phyloP scores from a whole-genome alignment of 345 rosid genomes.

The Gossypium stocksii region DNA sequence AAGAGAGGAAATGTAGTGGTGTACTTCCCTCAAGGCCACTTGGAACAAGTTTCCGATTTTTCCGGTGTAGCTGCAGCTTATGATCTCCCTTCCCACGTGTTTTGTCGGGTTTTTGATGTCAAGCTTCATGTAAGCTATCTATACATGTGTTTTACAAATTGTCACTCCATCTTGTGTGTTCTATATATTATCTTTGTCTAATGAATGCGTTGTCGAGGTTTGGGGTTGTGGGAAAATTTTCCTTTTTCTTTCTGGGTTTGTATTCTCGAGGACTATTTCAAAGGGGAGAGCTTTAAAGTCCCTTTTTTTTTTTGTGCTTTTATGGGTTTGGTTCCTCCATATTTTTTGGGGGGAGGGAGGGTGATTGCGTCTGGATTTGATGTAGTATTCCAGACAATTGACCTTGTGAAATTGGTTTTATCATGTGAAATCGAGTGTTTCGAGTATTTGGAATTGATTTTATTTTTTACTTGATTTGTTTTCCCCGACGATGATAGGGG shows the following conservation, averaged over 20 bases:
- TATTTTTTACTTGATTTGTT: background rate
- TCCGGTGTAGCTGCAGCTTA: slow-evolving; percentile 42
- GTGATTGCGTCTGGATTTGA: slow-evolving; percentile 6
- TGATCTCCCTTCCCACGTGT: slow-evolving; percentile 71
- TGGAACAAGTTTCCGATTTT: slow-evolving; percentile 74
- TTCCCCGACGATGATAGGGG: background rate
- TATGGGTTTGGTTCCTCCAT: background rate
- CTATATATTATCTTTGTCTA: background rate
- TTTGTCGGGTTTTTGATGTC: slow-evolving; percentile 92
- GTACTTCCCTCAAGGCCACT: slow-evolving; percentile 93
- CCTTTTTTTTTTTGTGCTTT: background rate
- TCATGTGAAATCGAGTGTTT: background rate
- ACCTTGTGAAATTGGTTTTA: background rate
- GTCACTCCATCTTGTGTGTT: too few relatives aligned
- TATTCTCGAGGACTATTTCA: background rate
- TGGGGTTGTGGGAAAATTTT: background rate
- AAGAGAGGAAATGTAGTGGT: slow-evolving; percentile 75
- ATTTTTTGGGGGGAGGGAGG: background rate
- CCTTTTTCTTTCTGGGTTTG: background rate
- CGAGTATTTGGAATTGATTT: background rate
- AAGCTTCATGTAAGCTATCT: slow-evolving; percentile 72
- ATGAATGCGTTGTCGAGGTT: slow-evolving; percentile 6
- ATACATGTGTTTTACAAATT: background rate
- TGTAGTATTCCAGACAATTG: slow-evolving; percentile 10
- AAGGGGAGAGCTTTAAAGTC: slow-evolving; percentile 8